phyloP scores from a whole-genome alignment of 495 filamentous ascomycete species.

The Penicillium angulare region DNA sequence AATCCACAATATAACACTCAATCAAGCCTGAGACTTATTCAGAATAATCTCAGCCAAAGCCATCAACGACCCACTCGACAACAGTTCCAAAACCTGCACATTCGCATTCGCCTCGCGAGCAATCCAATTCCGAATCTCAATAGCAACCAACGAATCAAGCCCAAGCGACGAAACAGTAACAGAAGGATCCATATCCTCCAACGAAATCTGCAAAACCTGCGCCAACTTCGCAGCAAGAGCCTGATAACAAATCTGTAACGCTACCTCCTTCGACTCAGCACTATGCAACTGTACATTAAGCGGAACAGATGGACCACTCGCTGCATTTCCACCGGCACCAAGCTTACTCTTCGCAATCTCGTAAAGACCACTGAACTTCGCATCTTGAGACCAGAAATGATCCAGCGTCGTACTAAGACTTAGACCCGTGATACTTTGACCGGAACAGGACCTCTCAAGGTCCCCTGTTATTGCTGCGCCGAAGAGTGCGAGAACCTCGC shows the following conservation, averaged over 20 bases:
- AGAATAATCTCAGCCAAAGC: conserved; percentile 30
- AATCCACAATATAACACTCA: background rate
- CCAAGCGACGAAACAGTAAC: conserved; percentile 28
- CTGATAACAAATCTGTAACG: conserved; percentile 25
- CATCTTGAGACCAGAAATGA: conserved; percentile 26
- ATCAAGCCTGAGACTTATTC: conserved; percentile 25
- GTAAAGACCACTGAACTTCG: conserved; percentile 21
- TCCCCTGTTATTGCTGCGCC: conserved; percentile 20
- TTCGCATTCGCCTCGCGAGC: conserved; percentile 34
- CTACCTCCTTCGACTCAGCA: conserved; percentile 21
- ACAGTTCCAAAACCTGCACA: conserved; percentile 32
- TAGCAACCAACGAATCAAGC: conserved; percentile 39
- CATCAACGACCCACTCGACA: conserved; percentile 29
- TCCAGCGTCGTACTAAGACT: conserved; percentile 14
- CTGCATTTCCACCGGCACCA: conserved; percentile 1
- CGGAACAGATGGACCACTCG: conserved; percentile 12
- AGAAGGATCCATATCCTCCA: conserved; percentile 33
- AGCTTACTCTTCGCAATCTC: conserved; percentile 12
- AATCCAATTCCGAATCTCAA: conserved; percentile 42
- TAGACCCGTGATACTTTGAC: conserved; percentile 27
- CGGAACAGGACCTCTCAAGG: conserved; percentile 14
- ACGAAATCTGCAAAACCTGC: conserved; percentile 21
- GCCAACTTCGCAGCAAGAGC: conserved; percentile 29
- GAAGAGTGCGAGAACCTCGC: conserved; percentile 23
- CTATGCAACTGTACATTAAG: conserved; percentile 15